phyloP scores from a whole-genome alignment of 495 filamentous ascomycete species.

The Neurospora pannonica region DNA sequence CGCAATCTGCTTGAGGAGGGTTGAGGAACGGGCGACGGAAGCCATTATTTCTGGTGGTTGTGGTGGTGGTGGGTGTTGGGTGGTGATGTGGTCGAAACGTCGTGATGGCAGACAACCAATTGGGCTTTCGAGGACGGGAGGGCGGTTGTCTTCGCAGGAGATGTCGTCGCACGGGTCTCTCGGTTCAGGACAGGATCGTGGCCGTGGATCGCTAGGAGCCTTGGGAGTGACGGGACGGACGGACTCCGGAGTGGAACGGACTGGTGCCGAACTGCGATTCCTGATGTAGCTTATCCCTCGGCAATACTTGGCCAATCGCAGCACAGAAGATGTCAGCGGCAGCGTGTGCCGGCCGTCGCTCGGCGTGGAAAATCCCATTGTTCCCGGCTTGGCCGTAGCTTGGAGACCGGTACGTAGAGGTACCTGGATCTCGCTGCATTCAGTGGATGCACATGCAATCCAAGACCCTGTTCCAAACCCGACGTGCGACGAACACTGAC shows the following conservation, averaged over 20 bases:
- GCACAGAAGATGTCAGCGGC: neutral
- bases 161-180: neutral
- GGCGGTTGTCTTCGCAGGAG: neutral
- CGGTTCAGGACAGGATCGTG: neutral
- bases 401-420: neutral
- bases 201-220: neutral
- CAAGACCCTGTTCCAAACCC: neutral
- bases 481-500: neutral
- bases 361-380: neutral
- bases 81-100: neutral
- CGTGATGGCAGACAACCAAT: neutral
- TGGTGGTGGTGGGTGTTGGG: neutral
- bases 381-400: neutral
- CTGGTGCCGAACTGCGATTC: neutral
- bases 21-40: conserved; percentile 45
- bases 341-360: neutral
- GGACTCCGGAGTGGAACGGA: neutral
- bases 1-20: conserved; percentile 40
- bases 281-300: neutral
- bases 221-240: neutral
- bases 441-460: neutral
- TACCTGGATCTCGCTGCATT: neutral
- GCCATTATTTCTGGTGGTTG: conserved; percentile 31
- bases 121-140: neutral
- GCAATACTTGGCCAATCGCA: neutral